Evolutionary conservation across 2,329 filamentous ascomycete genomes (phyloP), one percentile per base, ranked within the genome.

Genomic region (Colletotrichum sp.): DNA sequence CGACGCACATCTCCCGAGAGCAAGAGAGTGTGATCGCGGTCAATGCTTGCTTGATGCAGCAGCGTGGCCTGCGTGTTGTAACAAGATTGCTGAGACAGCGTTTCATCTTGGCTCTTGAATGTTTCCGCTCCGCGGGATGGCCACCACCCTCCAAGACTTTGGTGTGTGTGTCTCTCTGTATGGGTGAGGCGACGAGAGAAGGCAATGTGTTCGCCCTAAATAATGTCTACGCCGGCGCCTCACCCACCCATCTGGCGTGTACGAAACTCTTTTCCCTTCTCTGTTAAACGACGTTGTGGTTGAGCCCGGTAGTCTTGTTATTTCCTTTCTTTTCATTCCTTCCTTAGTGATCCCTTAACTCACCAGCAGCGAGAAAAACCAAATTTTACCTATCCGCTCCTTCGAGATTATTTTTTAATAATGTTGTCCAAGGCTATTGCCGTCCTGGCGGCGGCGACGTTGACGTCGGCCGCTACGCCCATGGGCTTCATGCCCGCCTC

Each of bases 391-490:
- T 36, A 60, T 60, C 32, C 72, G 44, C 68, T 71, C 49, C 59
- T 77, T 73, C 65, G 26, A 70, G 18, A 57, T 57, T 67, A 57
- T 39, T 67, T 62, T 26, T 65, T 73, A 74, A 81, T 79, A 75
- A 86, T 87, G 83, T 69, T 83, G 39, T 83, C 80, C 63, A 80
- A 80, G 78, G 82, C 78, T 39, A 49, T 86, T 39, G 52, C 81
- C 32, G 78, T 80, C 70, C 79, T 83, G 55, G 81, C 81, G 66
- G 82, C 83, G 44, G 82, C 82, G 59, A 81, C 84, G 39, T 71
- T 81, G 52, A 80, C 82, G 26, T 80, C 85, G 32, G 87, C 86
- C 12, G 80, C 81, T 10, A 88, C 87, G 15, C 87, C 87, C 6
- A 63, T 80, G 12, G 85, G 86, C 30, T 89, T 88, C 78, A 77